phyloP scores from a whole-genome alignment of 1,284 basidiomycete genomes.

The Ceratobasidium sp. region DNA sequence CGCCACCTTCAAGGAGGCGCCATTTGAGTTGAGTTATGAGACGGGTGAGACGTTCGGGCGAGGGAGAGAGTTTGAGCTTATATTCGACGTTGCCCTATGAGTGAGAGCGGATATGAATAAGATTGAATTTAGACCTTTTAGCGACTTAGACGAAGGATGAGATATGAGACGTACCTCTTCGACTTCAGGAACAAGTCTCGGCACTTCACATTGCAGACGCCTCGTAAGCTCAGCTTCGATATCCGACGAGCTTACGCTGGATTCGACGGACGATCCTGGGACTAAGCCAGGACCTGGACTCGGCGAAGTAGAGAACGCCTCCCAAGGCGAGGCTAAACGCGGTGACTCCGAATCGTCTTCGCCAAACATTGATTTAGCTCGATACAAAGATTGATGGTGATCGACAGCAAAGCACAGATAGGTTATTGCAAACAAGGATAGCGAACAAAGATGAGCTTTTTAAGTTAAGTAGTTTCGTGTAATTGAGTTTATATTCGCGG shows the following conservation, averaged over 20 bases:
- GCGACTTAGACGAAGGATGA: background rate
- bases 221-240: slow-evolving; percentile 44
- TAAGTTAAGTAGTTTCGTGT: slow-evolving; percentile 31
- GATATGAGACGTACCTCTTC: background rate
- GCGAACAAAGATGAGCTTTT: slow-evolving; percentile 26
- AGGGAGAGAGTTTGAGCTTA: slow-evolving; percentile 77
- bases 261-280: slow-evolving; percentile 23
- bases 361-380: no score
- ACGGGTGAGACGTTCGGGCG: slow-evolving; percentile 59
- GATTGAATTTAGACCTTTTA: no score
- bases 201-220: slow-evolving; percentile 51
- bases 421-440: slow-evolving; percentile 35
- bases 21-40: slow-evolving; percentile 95
- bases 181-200: no score
- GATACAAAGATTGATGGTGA: no score
- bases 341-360: slow-evolving; percentile 56
- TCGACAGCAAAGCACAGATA: no score
- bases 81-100: slow-evolving; percentile 84
- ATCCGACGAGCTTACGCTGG: slow-evolving; percentile 43
- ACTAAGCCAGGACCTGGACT: slow-evolving; percentile 51
- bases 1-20: slow-evolving; percentile 91
- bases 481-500: slow-evolving; percentile 68
- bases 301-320: slow-evolving; percentile 65
- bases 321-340: slow-evolving; percentile 83
- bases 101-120: background rate